phyloP scores from a whole-genome alignment of 2,329 filamentous ascomycete genomes.

The Lachnellula occidentalis region DNA sequence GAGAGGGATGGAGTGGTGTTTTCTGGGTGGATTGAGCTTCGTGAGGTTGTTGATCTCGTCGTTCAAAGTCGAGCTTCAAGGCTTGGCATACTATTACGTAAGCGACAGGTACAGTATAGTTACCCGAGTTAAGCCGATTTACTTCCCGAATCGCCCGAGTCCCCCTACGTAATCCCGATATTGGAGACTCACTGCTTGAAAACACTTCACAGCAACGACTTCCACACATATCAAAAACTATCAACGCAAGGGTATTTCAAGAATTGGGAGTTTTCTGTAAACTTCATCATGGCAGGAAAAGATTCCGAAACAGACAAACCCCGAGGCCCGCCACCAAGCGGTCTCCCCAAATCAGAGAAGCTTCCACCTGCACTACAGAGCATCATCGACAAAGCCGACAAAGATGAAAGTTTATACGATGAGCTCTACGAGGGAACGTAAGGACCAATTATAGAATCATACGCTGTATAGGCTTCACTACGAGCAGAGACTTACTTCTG shows the following conservation, averaged over 20 bases:
- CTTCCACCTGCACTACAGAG: slow-evolving; percentile 52
- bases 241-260: not conserved
- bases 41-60: slow-evolving; percentile 15
- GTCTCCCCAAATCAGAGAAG: slow-evolving; percentile 32
- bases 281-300: slow-evolving; percentile 23
- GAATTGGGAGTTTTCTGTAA: not conserved
- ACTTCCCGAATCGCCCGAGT: too few species aligned
- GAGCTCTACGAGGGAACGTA: slow-evolving; percentile 75
- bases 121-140: not conserved
- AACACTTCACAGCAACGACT: not conserved
- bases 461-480: not conserved
- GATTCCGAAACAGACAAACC: slow-evolving; percentile 22
- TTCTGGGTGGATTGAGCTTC: slow-evolving; percentile 18
- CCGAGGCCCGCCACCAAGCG: slow-evolving; percentile 21
- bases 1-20: not conserved
- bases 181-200: not conserved
- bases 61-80: slow-evolving; percentile 14
- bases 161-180: too few species aligned
- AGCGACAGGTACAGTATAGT: not conserved
- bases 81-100: slow-evolving; percentile 1
- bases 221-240: not conserved
- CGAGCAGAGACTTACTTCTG: slow-evolving; percentile 9
- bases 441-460: slow-evolving; percentile 32
- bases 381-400: slow-evolving; percentile 52
- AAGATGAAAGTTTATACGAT: slow-evolving; percentile 70